Evolutionary conservation across 75 land plant genomes (phyloP).

Genomic region (Pinus taeda): DNA sequence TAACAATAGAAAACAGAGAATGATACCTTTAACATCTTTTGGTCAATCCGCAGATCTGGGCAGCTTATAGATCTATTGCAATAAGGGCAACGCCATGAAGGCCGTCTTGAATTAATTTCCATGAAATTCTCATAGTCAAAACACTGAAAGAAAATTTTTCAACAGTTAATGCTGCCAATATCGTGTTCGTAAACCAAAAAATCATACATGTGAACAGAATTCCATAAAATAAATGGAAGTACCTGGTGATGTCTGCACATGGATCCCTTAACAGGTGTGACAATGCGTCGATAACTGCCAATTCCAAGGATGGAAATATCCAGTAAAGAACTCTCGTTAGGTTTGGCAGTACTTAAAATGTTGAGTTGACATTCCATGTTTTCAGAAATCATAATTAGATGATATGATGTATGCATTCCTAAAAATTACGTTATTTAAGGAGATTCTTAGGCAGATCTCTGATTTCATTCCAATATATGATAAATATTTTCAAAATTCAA

Average conservation of each 20-base stretch:
- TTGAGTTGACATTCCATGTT: not conserved
- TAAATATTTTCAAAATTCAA: not conserved
- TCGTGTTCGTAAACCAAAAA: not conserved
- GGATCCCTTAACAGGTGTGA: conserved; percentile 75
- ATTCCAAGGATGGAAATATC: not conserved
- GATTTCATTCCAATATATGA: not conserved
- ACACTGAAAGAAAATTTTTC: conserved; percentile 41
- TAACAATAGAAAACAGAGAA: not conserved
- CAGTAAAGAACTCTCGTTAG: not conserved
- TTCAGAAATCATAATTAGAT: not conserved
- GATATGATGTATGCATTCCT: not conserved
- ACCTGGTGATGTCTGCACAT: conserved; percentile 85
- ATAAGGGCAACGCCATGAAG: conserved; percentile 89
- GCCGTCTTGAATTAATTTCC: conserved; percentile 73
- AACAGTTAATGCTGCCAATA: not conserved
- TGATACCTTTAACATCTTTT: conserved; percentile 75
- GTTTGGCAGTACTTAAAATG: not conserved
- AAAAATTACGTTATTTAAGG: not conserved
- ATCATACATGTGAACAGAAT: not conserved
- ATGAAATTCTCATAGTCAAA: conserved; percentile 80
- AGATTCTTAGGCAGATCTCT: not conserved
- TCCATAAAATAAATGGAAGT: not conserved
- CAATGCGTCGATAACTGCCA: conserved; percentile 60
- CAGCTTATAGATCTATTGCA: conserved; percentile 65
- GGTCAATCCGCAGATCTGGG: conserved; percentile 74